Evolutionary conservation across 345 rosid species (phyloP).

Genomic region (Ceriops decandra): DNA sequence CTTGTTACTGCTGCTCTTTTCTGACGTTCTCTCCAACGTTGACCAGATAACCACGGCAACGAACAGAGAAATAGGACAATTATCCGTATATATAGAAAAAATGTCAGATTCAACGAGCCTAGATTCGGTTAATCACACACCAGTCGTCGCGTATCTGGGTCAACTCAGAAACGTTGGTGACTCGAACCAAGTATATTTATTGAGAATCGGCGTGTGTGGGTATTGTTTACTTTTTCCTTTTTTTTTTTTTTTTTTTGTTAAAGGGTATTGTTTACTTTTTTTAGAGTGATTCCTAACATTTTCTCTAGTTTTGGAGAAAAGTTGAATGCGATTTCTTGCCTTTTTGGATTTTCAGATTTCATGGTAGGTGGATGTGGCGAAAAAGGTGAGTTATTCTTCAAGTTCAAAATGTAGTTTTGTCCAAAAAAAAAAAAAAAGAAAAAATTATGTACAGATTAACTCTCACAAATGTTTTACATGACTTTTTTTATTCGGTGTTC

Average conservation of each 20-base stretch:
- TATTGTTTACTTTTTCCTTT: conserved; percentile 22
- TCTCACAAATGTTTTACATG: too few species aligned
- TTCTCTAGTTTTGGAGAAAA: not conserved
- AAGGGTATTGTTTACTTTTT: conserved; percentile 28
- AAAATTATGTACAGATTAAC: too few species aligned
- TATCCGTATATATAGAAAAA: conserved; percentile 11
- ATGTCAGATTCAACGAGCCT: conserved; percentile 38
- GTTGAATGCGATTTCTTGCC: too few species aligned
- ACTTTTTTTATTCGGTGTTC: too few species aligned
- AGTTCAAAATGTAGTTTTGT: too few species aligned
- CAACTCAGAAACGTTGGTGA: conserved; percentile 19
- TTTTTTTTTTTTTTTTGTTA: not conserved
- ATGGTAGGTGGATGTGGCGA: too few species aligned
- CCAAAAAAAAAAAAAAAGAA: too few species aligned
- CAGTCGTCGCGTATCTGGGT: conserved; percentile 38
- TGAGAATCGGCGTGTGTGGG: conserved; percentile 18
- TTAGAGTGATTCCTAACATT: conserved; percentile 12
- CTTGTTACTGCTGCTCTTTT: not conserved
- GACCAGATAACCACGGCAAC: conserved; percentile 26
- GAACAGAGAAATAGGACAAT: conserved; percentile 4
- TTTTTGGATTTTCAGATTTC: too few species aligned
- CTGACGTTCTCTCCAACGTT: conserved; percentile 12
- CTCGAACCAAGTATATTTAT: not conserved
- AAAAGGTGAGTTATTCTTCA: too few species aligned
- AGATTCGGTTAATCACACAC: conserved; percentile 35